Base-by-base conservation (phyloP, 495 filamentous ascomycete genomes). In the Xylaria flabelliformis region DNA sequence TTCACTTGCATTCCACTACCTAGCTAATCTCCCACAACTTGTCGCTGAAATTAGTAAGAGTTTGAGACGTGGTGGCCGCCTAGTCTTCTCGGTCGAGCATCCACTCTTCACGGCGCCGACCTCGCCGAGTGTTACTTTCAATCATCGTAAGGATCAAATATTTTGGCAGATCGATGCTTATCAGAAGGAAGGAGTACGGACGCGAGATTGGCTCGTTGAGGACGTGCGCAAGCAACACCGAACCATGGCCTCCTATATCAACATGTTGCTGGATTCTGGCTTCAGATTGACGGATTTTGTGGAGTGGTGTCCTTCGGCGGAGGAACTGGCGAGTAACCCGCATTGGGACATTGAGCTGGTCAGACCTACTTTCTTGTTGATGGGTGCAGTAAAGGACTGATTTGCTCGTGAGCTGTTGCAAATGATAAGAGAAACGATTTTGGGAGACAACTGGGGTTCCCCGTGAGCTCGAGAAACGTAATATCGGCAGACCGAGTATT, bases 11-110 rank as follows among this genome's bases (percentile, higher is more conserved):
- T 77, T 83, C 64, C 81, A 84, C 63, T 83, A 82, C 70, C 62
- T 83, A 32, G 55, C 51, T 5, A 71, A 79, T 63, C 62, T 83
- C 42, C 64, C 70, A 26, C 29, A 42, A 10, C 75, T 82, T n/a
- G 72, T 81, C 19, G 48, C 56, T 1, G 68, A 80, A 51, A 73
- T 82, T n/a, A 2, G 39, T 12, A 59, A 53, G 34, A 41, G 55
- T 34, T 48, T 50, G 41, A 50, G 8, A 6, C 26, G 42, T 29
- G 64, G 75, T 1, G 82, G 77, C 5, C 70, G 63, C 3, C 74
- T 83, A 9, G 76, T 80, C 21, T 83, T 81, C 62, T 80, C 79
- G 0, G 69, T 82, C 19, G 81, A 83, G 64, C 83, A 84, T 64
- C 81, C 81, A 10, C 77, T 83, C 53, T 80, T 75, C 55, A 81